phyloP scores from a whole-genome alignment of 306 rosid genomes.

The Sesbania bispinosa region DNA sequence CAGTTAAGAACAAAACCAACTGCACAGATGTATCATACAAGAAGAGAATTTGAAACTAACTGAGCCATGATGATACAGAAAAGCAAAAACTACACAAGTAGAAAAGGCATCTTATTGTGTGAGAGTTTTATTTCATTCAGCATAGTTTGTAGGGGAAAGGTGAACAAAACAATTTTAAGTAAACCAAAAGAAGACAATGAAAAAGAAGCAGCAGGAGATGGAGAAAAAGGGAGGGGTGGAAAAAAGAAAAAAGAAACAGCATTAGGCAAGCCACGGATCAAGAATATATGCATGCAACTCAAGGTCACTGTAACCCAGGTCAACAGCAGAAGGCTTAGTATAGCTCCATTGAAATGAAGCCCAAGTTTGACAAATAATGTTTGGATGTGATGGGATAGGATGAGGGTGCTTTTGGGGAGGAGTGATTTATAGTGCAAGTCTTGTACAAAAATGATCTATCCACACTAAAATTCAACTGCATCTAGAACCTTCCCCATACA shows the following conservation, averaged over 20 bases:
- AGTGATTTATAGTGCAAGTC: too few species aligned
- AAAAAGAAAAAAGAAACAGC: neutral
- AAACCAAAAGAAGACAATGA: neutral
- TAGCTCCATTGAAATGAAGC: neutral
- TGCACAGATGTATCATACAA: neutral
- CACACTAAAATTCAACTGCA: neutral
- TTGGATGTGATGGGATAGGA: neutral
- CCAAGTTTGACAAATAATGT: neutral
- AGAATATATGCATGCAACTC: neutral
- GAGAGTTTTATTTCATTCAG: neutral
- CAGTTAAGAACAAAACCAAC: conserved; percentile 1
- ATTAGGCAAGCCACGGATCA: conserved; percentile 4
- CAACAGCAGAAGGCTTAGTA: neutral
- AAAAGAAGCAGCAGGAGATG: neutral
- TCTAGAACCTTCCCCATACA: conserved; percentile 3
- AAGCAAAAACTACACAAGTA: neutral
- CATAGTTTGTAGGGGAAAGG: neutral
- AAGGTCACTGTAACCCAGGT: neutral
- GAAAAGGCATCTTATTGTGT: neutral
- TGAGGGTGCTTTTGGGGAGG: neutral
- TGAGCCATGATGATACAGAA: neutral
- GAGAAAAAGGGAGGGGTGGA: neutral
- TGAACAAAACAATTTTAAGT: neutral
- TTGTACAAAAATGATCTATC: neutral
- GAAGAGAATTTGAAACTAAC: neutral